Evolutionary conservation across 2,329 filamentous ascomycete species (phyloP), one percentile per base, ranked within the genome.

Genomic region (Xylariaceae sp.): DNA sequence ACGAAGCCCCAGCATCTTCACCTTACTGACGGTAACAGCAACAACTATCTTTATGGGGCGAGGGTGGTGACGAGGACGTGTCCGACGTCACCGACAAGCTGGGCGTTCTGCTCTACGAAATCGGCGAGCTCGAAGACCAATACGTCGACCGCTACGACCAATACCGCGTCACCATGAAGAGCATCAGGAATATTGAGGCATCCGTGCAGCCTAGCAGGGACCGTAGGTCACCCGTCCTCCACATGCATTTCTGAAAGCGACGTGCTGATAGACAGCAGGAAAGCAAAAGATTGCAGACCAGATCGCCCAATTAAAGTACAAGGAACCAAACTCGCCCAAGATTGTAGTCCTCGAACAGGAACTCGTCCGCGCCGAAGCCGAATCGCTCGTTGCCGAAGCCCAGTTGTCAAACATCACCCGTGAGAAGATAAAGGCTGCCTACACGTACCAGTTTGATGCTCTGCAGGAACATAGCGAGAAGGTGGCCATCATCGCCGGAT

Each of bases 251-350:
- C n/a, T n/a, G n/a, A n/a, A n/a, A n/a, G n/a, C n/a, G n/a, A n/a
- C n/a, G n/a, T n/a, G 21, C 21, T 24, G 6, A 24, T 24, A 6
- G 21, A 24, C 11, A 11, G 21, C 52, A 94, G 87, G 88, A 66
- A 98, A 98, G 73, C 90, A 97, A 66, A 98, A 97, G 71, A 97
- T 98, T 60, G 95, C 88, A 56, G 92, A 98, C 63, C 88, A 97
- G 63, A 98, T 98, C 56, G 90, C 92, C 35, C 90, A 97, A 66
- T 78, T 98, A 57, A 98, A 98, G 69, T 98, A 97, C 80, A 98
- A 98, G 73, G 92, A 98, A 67, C 92, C 92, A 53, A 95, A 94
- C 71, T 96, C 89, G 24, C 89, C 90, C 49, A 92, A 88, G 70
- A 96, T 98, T 54, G 88, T 96, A 41, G 89, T 98, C 28, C 82